Base-by-base conservation (phyloP, 768 basidiomycete species). In the Zangia roseola region DNA sequence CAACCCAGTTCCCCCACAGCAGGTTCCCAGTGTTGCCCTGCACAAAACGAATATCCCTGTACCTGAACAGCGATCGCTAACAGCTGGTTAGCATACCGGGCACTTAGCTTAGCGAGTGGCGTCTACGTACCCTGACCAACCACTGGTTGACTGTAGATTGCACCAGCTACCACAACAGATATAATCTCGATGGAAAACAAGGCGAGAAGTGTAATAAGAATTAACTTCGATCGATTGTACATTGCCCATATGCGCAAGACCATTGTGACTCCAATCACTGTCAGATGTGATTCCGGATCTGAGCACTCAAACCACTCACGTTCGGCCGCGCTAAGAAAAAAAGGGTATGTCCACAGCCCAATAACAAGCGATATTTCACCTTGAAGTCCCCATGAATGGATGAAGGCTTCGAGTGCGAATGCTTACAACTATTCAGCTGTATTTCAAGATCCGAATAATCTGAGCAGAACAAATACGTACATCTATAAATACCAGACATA, bases 301-400 rank as follows among this genome's bases (percentile, higher is more conserved):
- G 35, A 21, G 26, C 10, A 20, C n/a, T 2, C 4, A 7, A 30
- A n/a, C 17, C 6, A 45, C 53, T 46, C 19, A 54, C 53, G 12
- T 17, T 55, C 54, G 1, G 51, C 43, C 10, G 51, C 40, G 13
- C 25, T 13, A 19, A 31, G 3, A 25, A 55, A 55, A 1, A 39
- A 10, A 47, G 8, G 8, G 5, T 13, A 25, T 21, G 43, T 7
- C 46, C 42, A 53, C n/a, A 3, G 2, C n/a, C 17, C 9, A 2
- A 49, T 7, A 31, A 8, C 13, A 26, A 12, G 12, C 19, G 40
- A 14, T 20, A 45, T 39, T 16, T 31, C 8, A 9, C 53, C 52
- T 56, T 37, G 39, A 40, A 35, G 14, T 10, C 14, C 20, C 9
- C 1, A 0, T 38, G 34, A 30, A 25, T 38, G 14, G 5, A 7